phyloP scores from a whole-genome alignment of 352 stramenopile genomes.

The Globisporangium perplexum region DNA sequence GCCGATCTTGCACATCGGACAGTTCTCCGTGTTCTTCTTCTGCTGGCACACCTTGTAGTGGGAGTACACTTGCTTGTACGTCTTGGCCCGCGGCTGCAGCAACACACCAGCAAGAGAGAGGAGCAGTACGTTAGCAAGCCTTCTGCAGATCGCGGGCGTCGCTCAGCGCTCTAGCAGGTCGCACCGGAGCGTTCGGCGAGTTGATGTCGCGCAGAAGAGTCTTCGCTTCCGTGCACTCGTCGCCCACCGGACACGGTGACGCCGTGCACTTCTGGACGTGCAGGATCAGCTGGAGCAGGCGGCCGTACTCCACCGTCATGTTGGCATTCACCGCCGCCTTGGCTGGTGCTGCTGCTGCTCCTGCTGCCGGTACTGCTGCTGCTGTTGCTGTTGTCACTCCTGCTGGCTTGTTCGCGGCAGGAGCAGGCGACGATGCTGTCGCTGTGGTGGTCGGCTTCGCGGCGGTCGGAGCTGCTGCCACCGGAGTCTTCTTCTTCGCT shows the following conservation, averaged over 20 bases:
- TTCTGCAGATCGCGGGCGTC: neutral
- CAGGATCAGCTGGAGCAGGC: slow-evolving; percentile 80
- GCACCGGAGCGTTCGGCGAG: slow-evolving; percentile 53
- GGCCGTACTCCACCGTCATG: slow-evolving; percentile 76
- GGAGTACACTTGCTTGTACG: slow-evolving; percentile 79
- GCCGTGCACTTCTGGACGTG: slow-evolving; percentile 80
- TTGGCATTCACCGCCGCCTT: slow-evolving; percentile 44
- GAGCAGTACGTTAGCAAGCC: neutral
- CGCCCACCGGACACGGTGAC: slow-evolving; percentile 47
- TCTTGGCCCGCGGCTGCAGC: slow-evolving; percentile 59
- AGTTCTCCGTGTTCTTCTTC: slow-evolving; percentile 77
- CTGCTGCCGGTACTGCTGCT: slow-evolving; percentile 11
- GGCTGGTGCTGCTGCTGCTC: slow-evolving; percentile 20
- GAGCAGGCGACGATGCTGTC: slow-evolving; percentile 11
- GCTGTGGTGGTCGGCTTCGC: slow-evolving; percentile 14
- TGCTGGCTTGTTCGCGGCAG: neutral
- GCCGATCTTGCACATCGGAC: slow-evolving; percentile 83
- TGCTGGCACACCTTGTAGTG: slow-evolving; percentile 79
- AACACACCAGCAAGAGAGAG: neutral
- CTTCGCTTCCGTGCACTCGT: slow-evolving; percentile 77
- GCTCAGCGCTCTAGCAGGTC: too few relatives aligned
- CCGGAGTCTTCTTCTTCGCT: slow-evolving; percentile 24
- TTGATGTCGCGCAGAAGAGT: slow-evolving; percentile 69
- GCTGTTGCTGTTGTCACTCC: slow-evolving; percentile 12
- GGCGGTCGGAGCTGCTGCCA: slow-evolving; percentile 4